Evolutionary conservation across 2,329 filamentous ascomycete genomes (phyloP), one percentile per base, ranked within the genome.

Genomic region (Pseudocercospora fijiensis): DNA sequence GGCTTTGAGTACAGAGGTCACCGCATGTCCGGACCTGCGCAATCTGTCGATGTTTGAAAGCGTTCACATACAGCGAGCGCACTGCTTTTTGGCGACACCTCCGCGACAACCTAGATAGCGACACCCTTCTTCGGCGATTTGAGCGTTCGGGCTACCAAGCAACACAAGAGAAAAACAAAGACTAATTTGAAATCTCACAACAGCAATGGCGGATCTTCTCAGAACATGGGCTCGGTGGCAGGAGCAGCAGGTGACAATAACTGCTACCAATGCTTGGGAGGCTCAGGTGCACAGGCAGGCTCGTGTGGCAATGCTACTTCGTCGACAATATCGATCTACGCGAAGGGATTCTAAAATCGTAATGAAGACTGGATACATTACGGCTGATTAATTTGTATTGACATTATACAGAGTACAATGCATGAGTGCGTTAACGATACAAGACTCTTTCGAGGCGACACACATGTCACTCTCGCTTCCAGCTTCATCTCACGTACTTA

Each of bases 241-340:
- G 71, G 70, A 1, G 60, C 66, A 0, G 70, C 64, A 26, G 69
- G 69, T 16, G 70, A 73, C 49, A 69, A 72, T 41, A 73, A 73
- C 52, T 72, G 71, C 55, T 70, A 68, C 61, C 57, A 61, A 10
- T 73, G 71, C 58, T 63, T 70, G 45, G 71, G 71, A 1, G 68
- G 63, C 1, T 60, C 58, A 22, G 26, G 62, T 4, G 27, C 62
- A 3, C 58, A 66, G n/a, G 43, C 59, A 11, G 72, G 73, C 5
- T 62, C 63, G 6, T 74, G 73, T 58, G 73, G 73, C 0, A 74
- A 73, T 58, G 57, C 49, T 8, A 66, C 72, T 8, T 47, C 65
- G 4, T 65, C 51, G 22, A 73, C 72, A 8, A 68, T 72, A n/a
- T 72, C 73, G 1, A 71, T 74, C 18, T 74, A 68, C 47, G 72